These are phyloP conservation scores for Eucalyptus dawsonii DNA, from an alignment of 345 rosid species.

Conservation along the genomic window DNA sequence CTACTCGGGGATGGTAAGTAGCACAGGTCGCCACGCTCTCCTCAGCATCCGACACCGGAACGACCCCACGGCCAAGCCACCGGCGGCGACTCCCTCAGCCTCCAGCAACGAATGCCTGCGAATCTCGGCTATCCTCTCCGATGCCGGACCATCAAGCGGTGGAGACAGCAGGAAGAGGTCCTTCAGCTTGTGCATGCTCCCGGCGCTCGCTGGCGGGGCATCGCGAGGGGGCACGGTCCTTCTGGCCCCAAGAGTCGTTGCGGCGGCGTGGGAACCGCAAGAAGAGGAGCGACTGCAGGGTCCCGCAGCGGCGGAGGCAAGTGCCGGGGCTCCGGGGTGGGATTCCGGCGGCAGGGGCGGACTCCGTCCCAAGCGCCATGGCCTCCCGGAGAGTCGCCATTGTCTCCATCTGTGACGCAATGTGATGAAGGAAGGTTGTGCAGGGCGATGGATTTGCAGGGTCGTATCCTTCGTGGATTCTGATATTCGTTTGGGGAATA, in stretches of 20 bases:
- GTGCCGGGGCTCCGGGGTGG: not conserved
- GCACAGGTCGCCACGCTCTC: constrained; percentile 76
- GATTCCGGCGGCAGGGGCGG: constrained; percentile 3
- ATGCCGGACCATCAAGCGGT: constrained; percentile 22
- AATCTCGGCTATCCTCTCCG: constrained; percentile 3
- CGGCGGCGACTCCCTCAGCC: not conserved
- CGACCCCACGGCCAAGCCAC: constrained; percentile 7
- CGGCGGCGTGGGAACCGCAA: not conserved
- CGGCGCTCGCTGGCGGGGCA: constrained; percentile 6
- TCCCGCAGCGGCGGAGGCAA: constrained; percentile 60
- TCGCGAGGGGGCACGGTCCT: not conserved
- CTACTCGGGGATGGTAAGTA: constrained; percentile 61
- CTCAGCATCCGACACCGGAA: constrained; percentile 50
- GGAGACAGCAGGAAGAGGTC: constrained; percentile 53
- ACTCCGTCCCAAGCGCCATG: constrained; percentile 46
- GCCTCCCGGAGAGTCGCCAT: constrained; percentile 63
- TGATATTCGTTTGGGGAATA: not conserved
- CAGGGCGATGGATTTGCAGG: not conserved
- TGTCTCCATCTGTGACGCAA: not conserved
- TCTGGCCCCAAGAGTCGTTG: not conserved
- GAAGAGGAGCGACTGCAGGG: constrained; percentile 69
- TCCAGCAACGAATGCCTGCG: constrained; percentile 8
- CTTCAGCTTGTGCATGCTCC: constrained; percentile 34
- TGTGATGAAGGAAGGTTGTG: not conserved
- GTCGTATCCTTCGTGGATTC: not conserved